phyloP scores from a whole-genome alignment of 176 grass and related monocot species.

The Zea luxurians region DNA sequence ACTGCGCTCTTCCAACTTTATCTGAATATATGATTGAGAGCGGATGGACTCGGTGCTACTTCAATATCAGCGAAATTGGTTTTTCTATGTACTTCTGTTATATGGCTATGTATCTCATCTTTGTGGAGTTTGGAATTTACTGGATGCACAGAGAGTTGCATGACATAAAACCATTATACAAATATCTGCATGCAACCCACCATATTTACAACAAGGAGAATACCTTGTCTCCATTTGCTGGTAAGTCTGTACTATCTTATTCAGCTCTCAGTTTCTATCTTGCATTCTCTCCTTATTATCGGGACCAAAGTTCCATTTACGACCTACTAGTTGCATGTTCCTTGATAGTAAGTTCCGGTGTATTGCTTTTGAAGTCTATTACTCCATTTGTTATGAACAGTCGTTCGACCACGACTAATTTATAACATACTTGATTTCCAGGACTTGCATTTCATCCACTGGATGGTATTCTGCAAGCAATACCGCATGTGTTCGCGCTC shows the following conservation, averaged over 20 bases:
- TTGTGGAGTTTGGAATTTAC: conserved; percentile 94
- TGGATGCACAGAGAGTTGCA: conserved; percentile 99
- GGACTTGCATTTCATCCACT: conserved; percentile 94
- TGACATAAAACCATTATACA: conserved; percentile 98
- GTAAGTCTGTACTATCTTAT: conserved; percentile 37
- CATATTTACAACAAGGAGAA: conserved; percentile 99
- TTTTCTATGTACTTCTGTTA: conserved; percentile 60
- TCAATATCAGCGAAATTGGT: conserved; percentile 66
- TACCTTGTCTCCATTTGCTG: conserved; percentile 91
- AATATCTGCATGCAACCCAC: conserved; percentile 83
- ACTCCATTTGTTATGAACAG: neutral
- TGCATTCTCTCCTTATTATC: neutral
- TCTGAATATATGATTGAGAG: conserved; percentile 91
- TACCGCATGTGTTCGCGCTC: conserved; percentile 79
- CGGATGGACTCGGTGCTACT: conserved; percentile 84
- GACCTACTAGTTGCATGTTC: neutral
- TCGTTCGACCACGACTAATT: neutral
- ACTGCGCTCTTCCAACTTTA: conserved; percentile 68
- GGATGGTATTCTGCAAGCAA: conserved; percentile 88
- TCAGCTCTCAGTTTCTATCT: neutral
- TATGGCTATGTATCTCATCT: conserved; percentile 58
- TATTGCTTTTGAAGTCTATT: neutral
- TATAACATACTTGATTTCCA: conserved; percentile 25
- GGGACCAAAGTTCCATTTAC: neutral
- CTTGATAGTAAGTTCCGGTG: neutral